These are phyloP conservation scores for Leishmania mexicana DNA, from an alignment of 208 protist species.

Conservation along the genomic window DNA sequence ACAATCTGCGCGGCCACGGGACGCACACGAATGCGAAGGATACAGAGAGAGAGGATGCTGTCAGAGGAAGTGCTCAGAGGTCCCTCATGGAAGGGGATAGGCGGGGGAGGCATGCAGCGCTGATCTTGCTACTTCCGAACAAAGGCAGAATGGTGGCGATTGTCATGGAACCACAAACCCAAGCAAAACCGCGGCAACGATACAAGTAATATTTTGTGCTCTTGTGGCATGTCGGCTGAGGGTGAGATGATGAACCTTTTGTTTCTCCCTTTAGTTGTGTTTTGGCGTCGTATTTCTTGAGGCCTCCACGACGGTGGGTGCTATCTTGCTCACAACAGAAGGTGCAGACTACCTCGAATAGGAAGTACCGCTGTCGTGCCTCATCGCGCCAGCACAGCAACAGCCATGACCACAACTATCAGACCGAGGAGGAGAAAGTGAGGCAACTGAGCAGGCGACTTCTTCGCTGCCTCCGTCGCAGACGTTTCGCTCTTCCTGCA, in stretches of 20 bases:
- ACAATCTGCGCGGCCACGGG: not conserved
- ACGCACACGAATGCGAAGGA: not conserved
- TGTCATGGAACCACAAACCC: not conserved
- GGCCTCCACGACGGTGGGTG: not conserved
- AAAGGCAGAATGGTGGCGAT: not conserved
- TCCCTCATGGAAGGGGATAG: not conserved
- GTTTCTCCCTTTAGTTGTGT: not conserved
- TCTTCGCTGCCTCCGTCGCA: not conserved
- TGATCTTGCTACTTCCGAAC: not conserved
- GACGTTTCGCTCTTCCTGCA: not conserved
- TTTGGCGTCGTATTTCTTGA: not conserved
- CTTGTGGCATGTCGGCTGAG: not conserved
- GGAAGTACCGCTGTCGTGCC: not conserved
- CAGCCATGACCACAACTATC: not conserved
- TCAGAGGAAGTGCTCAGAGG: not conserved
- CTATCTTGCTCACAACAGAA: not conserved
- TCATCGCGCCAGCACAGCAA: conserved; percentile 7
- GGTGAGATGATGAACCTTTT: not conserved
- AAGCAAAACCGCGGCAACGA: not conserved
- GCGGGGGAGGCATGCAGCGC: not conserved
- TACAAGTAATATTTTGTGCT: not conserved
- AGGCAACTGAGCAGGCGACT: conserved; percentile 1
- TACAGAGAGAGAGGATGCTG: not conserved
- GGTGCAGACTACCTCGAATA: not conserved
- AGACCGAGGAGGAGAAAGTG: not conserved